A percentile compares a stretch with the other conserved stretches of the same genome.
These are phyloP conservation scores for Nicotiana obtusifolia DNA, from an alignment of 257 asterid species.

Conservation along the genomic window DNA sequence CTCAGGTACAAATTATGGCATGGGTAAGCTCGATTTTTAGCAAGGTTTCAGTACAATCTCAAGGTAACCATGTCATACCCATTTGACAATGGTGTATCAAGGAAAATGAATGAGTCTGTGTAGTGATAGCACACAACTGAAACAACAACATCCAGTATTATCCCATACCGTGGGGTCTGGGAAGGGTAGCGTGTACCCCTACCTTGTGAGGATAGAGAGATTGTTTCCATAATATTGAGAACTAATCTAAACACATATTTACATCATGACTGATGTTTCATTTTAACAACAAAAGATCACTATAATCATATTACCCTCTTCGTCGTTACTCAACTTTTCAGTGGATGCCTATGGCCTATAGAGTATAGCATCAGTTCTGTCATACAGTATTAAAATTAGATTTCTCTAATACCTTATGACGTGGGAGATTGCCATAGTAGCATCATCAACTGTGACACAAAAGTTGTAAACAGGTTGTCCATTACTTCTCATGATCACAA, in stretches of 20 bases:
- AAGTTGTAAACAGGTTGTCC: slow-evolving; percentile 99
- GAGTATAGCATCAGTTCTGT: background rate
- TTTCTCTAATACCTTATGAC: slow-evolving; percentile 62
- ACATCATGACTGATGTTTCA: background rate
- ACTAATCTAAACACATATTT: background rate
- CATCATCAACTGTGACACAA: slow-evolving; percentile 96
- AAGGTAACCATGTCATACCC: slow-evolving; percentile 2
- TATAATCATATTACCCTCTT: background rate
- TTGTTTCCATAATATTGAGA: background rate
- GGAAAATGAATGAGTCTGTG: background rate
- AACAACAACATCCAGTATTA: background rate
- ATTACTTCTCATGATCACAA: slow-evolving; percentile 97
- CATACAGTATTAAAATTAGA: background rate
- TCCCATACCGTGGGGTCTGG: too few species aligned
- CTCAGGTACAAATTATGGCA: background rate
- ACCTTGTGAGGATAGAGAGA: too few species aligned
- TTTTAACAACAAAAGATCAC: background rate
- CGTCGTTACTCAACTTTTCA: background rate
- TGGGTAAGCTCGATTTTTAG: background rate
- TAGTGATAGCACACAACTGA: background rate
- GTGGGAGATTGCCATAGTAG: slow-evolving; percentile 96
- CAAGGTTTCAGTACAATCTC: background rate
- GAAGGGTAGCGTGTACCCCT: too few species aligned
- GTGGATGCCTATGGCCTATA: background rate
- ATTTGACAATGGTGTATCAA: slow-evolving; percentile 1